Base-by-base conservation (phyloP, 1,284 basidiomycete species). In the Takashimella koratensis region DNA sequence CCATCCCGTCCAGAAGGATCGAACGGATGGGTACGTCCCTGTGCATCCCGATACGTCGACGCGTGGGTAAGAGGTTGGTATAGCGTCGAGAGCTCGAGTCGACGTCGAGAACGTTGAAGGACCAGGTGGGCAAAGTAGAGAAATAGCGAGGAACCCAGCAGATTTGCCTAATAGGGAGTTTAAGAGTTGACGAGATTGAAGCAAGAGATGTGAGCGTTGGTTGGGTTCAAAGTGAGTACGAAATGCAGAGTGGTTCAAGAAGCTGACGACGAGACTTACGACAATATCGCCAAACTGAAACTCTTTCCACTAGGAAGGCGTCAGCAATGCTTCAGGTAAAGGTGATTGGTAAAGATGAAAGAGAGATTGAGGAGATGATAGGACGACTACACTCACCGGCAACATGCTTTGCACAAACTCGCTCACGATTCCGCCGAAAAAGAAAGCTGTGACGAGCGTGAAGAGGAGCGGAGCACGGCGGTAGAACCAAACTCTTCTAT, bases 251-350 rank as follows among this genome's bases (percentile, higher is more conserved):
- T n/a, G n/a, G n/a, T n/a, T n/a, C n/a, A n/a, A n/a, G n/a, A n/a
- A 36, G 8, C 30, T 36, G 10, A 36, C 8, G 8, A 36, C 16
- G 11, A 16, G 13, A 58, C 63, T 36, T 20, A 67, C 67, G 16
- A 69, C 30, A 20, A 77, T 67, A 53, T 77, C 75, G 40, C 71
- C 66, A 53, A 66, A 64, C 52, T 77, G 72, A 54, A 77, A 77
- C 27, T 53, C 56, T 46, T 72, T 74, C 67, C 66, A 73, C 70
- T 74, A 53, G 3, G 2, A 5, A 21, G 4, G 24, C 25, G 45
- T 52, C n/a, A 57, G 52, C 43, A 13, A 36, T 1, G 43, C 20
- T 11, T 20, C 24, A 5, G 23, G 16, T 8, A 36, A 36, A 8
- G 16, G 20, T 16, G 26, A 36, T 16, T 8, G 16, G 16, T 16